phyloP scores from a whole-genome alignment of 345 rosid species.

The Balakata baccata region DNA sequence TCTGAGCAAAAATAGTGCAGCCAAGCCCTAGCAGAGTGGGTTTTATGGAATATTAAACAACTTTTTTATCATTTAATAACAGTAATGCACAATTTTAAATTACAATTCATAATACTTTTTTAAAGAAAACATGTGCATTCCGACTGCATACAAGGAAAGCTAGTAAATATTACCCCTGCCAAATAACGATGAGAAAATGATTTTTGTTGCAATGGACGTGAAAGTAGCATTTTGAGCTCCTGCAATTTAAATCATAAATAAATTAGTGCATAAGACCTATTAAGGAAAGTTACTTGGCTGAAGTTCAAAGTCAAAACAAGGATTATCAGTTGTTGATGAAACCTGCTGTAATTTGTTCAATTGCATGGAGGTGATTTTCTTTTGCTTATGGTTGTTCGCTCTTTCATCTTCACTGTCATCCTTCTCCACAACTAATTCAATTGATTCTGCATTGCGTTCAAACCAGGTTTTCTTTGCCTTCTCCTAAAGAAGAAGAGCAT shows the following conservation, averaged over 20 bases:
- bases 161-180: constrained; percentile 70
- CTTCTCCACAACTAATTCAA: constrained; percentile 64
- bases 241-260: constrained; percentile 32
- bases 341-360: constrained; percentile 55
- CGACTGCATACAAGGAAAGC: not conserved
- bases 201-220: constrained; percentile 76
- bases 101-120: not conserved
- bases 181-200: constrained; percentile 80
- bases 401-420: constrained; percentile 88
- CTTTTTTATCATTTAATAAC: not conserved
- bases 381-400: constrained; percentile 57
- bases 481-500: constrained; percentile 40
- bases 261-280: not conserved
- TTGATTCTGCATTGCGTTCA: constrained; percentile 70
- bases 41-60: too few relatives aligned
- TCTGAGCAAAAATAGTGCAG: too few relatives aligned
- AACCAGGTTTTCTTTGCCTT: constrained; percentile 80
- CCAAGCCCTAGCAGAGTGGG: too few relatives aligned
- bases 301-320: not conserved
- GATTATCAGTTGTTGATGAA: constrained; percentile 2
- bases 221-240: constrained; percentile 66
- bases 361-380: constrained; percentile 18
- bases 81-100: not conserved
- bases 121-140: not conserved
- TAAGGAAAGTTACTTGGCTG: not conserved